Evolutionary conservation across 176 grass and related monocot genomes (phyloP), one percentile per base, ranked within the genome.

Genomic region (Eragrostis curvula): DNA sequence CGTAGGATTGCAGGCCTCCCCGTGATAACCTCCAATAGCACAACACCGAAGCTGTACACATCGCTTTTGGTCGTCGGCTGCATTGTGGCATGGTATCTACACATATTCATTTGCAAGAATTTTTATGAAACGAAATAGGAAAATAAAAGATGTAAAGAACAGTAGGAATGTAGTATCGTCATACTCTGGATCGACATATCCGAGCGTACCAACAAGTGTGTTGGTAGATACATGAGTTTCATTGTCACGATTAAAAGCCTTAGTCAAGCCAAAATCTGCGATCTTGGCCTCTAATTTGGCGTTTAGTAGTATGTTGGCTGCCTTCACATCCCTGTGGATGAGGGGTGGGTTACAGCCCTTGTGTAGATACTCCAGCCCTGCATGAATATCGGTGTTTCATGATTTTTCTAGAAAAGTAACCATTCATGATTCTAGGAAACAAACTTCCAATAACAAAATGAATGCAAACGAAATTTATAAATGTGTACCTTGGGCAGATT

Each of bases 171-270:
- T 48, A 14, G 12, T 14, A 60, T 48, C 6, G 16, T 57, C 91
- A 53, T 88, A 90, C 91, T 94, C 85, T 18, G 88, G 91, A 71
- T 88, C 91, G 1, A 94, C 2, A 5, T 94, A 94, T 79, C 91
- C 91, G 0, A 1, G 6, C 29, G 91, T 94, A 18, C 88, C 91
- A 11, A 69, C 66, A 0, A 85, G 0, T 2, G 15, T 12, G 18
- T 21, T 36, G 0, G 56, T 76, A 39, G 88, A 71, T 45, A 85
- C 48, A n/a, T 82, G 75, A 48, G 68, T 71, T 15, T 55, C 61
- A 3, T 6, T 2, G 16, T 24, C 69, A 9, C 4, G 62, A 18
- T 81, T 28, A 30, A 90, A 86, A 77, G 74, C 49, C 53, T 32
- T 90, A 0, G 84, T 78, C 66, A 93, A 25, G 3, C 91, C 91